Evolutionary conservation across 176 grass and related monocot genomes (phyloP), one percentile per base, ranked within the genome.

Genomic region (Phoenix dactylifera): DNA sequence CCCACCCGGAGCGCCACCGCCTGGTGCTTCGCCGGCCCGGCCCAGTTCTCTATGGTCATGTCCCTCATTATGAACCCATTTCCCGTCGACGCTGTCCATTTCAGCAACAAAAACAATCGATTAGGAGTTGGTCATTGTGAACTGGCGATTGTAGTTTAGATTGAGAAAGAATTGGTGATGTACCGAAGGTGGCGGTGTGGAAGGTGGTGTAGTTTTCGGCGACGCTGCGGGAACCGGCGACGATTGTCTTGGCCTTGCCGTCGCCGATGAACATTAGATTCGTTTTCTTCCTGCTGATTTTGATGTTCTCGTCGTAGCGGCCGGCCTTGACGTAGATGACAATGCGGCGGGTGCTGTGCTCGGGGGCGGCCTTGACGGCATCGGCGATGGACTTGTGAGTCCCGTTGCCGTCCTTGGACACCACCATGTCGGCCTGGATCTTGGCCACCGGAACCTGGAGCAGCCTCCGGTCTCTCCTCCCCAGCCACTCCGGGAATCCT

Each of bases 181-280:
- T 79, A 80, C 77, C 77, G 12, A 80, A 80, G 53, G 77, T 80
- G 29, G 77, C 77, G 15, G 77, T 74, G 63, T 62, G 70, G 66
- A 62, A 80, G 63, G 77, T 80, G 22, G 77, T 80, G 63, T 68
- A 80, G 49, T 74, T 74, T 2, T 59, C 77, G 25, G 16, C 29
- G 55, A 80, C 77, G 29, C 77, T 80, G 24, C 77, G 77, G 49
- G 57, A 58, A 28, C 70, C 77, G 16, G 50, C 28, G 22, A 80
- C 51, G 63, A 80, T 66, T 1, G 77, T 80, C 22, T 68, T 53
- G 22, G 7, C 53, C 15, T 67, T 72, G 39, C 77, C 77, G 29
- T 80, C 77, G 58, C 77, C 77, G 20, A 80, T 26, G 63, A 80
- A 80, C 77, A 80, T 68, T 54, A 80, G 32, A 44, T 80, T 80